Base-by-base conservation (phyloP, 2,329 filamentous ascomycete species). In the Xylariaceae sp. region DNA sequence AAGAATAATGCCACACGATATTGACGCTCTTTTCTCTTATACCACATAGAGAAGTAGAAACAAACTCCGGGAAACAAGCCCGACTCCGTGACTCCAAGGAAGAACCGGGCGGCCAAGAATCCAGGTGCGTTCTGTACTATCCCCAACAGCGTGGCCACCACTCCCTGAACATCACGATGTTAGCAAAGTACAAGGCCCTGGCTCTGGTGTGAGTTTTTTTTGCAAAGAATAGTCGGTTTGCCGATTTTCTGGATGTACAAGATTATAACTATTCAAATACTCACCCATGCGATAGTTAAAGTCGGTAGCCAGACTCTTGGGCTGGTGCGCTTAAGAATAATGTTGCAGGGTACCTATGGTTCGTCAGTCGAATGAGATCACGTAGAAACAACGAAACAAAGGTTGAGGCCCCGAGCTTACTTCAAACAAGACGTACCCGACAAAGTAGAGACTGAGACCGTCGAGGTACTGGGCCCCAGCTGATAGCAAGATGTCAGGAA, bases 371-470 rank as follows among this genome's bases (percentile, higher is more conserved):
- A 4, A 43, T 19, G 17, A 13, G 19, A 1, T 22, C 51, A 17
- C 36, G 16, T 38, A 38, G 19, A 40, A 43, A 14, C 41, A 6
- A 22, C 3, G 28, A 2, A 2, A 22, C 10, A 10, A 45, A n/a
- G 31, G 33, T n/a, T 5, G 2, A 36, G 3, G 17, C 6, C 42
- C 4, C 28, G 11, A 6, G n/a, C 64, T 41, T 42, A 77, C 75
- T 60, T 83, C 80, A 40, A 83, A 83, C 11, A 82, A 60, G 1
- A 82, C 79, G 53, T 83, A 83, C 41, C 78, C 79, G 39, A 83
- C 70, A 61, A 89, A 89, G 65, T 87, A 89, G 0, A 88, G 65
- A 0, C 84, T 88, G 39, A 88, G 63, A 1, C 83, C 82, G 0
- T 80, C 84, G 1, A 88, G 72, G 51, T 89, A 88, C 58, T 87